Percentiles rank a stretch among this genome's conserved stretches.
Conservation (phyloP, 257 asterid genomes). For the Rubia yunnanensis region DNA sequence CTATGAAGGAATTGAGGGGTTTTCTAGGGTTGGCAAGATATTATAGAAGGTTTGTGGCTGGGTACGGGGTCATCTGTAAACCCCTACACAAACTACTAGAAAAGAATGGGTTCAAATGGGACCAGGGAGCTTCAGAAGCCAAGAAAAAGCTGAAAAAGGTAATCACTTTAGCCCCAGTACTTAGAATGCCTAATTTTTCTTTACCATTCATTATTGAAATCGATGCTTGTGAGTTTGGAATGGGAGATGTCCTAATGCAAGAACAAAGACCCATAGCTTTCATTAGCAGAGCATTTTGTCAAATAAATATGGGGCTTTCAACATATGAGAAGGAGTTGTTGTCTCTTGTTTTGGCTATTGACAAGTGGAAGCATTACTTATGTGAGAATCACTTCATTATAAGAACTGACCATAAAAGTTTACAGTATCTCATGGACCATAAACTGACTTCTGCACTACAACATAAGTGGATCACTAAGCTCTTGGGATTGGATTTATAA, state of each 20-base stretch:
- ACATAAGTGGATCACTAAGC: neutral
- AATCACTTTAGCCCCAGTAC: neutral
- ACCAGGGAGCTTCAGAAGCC: neutral
- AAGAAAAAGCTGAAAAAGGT: neutral
- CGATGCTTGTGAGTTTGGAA: neutral
- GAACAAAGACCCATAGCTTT: too few species aligned
- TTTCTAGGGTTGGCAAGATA: neutral
- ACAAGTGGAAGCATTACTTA: neutral
- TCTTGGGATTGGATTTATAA: neutral
- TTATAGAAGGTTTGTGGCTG: neutral
- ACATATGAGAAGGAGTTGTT: too few species aligned
- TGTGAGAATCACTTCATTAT: neutral
- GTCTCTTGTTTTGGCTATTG: too few species aligned
- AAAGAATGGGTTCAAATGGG: neutral
- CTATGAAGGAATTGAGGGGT: neutral
- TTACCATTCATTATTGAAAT: neutral
- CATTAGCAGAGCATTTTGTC: neutral
- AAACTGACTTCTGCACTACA: neutral
- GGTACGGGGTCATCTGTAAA: neutral
- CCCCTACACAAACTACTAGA: neutral
- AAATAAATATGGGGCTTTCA: neutral
- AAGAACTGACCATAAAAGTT: neutral
- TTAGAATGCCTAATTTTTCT: neutral
- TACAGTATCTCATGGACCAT: neutral
- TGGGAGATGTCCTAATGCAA: neutral